Base-by-base conservation (phyloP, 164 flowering plant species). In the Amborella trichopoda region DNA sequence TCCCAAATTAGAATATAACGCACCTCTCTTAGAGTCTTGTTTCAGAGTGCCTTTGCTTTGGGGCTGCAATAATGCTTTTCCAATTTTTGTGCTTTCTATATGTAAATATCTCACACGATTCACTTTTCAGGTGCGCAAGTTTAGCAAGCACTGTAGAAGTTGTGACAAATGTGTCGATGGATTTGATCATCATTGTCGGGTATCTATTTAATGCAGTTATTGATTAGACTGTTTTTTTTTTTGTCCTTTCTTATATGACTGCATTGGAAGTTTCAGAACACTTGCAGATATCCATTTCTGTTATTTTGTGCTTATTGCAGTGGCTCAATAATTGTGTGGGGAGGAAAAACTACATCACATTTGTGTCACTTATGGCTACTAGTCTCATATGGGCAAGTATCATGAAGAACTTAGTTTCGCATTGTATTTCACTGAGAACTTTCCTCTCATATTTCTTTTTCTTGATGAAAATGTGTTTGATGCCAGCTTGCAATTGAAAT, bases 111-210 rank as follows among this genome's bases (percentile, higher is more conserved):
- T n/a, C n/a, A n/a, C n/a, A n/a, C n/a, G n/a, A n/a, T n/a, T n/a
- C n/a, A n/a, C n/a, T n/a, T n/a, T 11, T 38, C 16, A 85, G 95
- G 95, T 85, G 44, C 81, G 83, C 16, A 80, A 76, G 62, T 74
- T 76, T 56, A 82, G 95, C 71, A 85, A 85, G 62, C 95, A 85
- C 57, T 85, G 95, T 68, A 76, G 91, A 68, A 77, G 83, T 50
- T 85, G 95, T 67, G 88, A 78, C 70, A 85, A 85, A 65, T 85
- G 95, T 54, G 95, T 82, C 30, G 95, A 85, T 64, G 83, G 85
- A 23, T 85, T 85, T 67, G 95, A 85, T 75, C 95, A 85, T 73
- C 95, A 85, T 57, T 85, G 95, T 52, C 76, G 95, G 62, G 95
- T 85, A 56, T 53, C 75, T 52, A 48, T 17, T 23, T 5, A 26